phyloP scores from a whole-genome alignment of 2,329 filamentous ascomycete species.

The Calonectria henricotiae region DNA sequence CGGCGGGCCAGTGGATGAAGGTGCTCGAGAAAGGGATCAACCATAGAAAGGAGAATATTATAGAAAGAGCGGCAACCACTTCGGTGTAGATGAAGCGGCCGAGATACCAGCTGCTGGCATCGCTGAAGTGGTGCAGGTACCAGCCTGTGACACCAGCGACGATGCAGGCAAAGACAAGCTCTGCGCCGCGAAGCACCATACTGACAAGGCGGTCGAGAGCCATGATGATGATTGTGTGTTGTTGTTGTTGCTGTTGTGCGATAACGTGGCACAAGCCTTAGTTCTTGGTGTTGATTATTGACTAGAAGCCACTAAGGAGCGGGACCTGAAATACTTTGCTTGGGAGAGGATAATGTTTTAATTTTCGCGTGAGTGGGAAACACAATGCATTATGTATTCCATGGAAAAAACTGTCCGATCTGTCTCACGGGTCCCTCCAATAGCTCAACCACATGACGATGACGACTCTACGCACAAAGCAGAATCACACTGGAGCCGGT shows the following conservation, averaged over 20 bases:
- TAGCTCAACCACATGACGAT: slow-evolving; percentile 45
- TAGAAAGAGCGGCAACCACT: slow-evolving; percentile 78
- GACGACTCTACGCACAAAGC: slow-evolving; percentile 38
- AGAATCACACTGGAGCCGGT: slow-evolving; percentile 43
- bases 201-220: slow-evolving; percentile 61
- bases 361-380: slow-evolving; percentile 10
- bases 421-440: slow-evolving; percentile 38
- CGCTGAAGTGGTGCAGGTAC: slow-evolving; percentile 71
- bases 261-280: neutral
- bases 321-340: slow-evolving; percentile 11
- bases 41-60: slow-evolving; percentile 81
- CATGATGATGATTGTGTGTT: slow-evolving; percentile 50
- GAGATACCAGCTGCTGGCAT: slow-evolving; percentile 67
- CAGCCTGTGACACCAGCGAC: slow-evolving; percentile 80
- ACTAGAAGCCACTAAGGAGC: neutral
- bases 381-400: slow-evolving; percentile 47
- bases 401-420: neutral
- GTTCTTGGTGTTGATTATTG: neutral
- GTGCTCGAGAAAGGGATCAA: slow-evolving; percentile 79
- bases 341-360: slow-evolving; percentile 6
- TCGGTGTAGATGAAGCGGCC: slow-evolving; percentile 84
- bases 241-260: neutral
- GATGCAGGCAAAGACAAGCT: slow-evolving; percentile 81
- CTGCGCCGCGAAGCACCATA: slow-evolving; percentile 59
- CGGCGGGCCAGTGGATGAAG: slow-evolving; percentile 81